Evolutionary conservation across 2,329 filamentous ascomycete species (phyloP), one percentile per base, ranked within the genome.

Genomic region (Hypoxylon sp.): DNA sequence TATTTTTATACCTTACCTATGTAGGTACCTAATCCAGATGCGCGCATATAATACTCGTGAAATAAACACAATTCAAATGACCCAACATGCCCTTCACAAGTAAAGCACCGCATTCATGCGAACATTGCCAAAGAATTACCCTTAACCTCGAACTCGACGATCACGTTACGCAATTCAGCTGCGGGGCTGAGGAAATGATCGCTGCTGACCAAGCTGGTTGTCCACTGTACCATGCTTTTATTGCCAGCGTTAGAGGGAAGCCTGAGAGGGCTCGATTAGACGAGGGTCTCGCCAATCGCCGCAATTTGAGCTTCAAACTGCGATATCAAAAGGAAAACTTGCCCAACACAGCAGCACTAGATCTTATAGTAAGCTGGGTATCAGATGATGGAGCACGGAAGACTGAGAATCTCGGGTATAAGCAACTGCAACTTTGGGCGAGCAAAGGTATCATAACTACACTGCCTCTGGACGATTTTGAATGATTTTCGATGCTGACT

Each of bases 191-290:
- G 19, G 53, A 66, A 55, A 48, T 43, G n/a, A 11, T 63, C 23
- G 34, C 52, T 43, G 63, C 63, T 14, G 48, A 59, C 13, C 45
- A 55, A 45, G 63, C 38, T 45, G 58, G 59, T 14, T 66, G 63
- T 34, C 48, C 59, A 11, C 49, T 66, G 11, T 66, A 59, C 30
- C 59, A 53, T 28, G 59, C 53, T 28, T 58, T 58, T 19, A 23
- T 66, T n/a, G 38, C 28, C 14, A 52, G 32, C 7, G 17, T 58
- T 6, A 32, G 32, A 17, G 17, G 30, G 17, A 13, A 34, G 19
- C n/a, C 17, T 9, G 30, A 43, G 23, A 30, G 36, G 4, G 36
- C 17, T 48, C 51, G 28, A 25, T 21, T 53, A 13, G 19, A 57
- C 9, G 46, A 56, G 2, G 13, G 28, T 23, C 14, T 32, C 10